Conservation (phyloP, 306 rosid genomes). For the Trichosanthes truncata region DNA sequence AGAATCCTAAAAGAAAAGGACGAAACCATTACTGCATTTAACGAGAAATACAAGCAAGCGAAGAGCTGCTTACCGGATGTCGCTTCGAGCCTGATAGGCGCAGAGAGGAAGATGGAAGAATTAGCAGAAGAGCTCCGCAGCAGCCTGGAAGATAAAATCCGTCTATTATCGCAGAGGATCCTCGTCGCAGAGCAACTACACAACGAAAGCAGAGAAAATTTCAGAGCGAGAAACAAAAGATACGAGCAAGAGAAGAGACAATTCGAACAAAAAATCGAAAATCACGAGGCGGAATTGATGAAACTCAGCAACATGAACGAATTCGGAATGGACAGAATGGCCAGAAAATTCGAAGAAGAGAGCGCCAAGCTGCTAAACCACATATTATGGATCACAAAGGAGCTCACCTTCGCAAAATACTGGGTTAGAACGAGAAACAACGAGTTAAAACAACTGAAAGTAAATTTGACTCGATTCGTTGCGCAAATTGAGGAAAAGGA, state of each 20-base stretch:
- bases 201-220: conserved; percentile 41
- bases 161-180: conserved; percentile 46
- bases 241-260: conserved; percentile 33
- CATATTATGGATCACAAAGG: conserved; percentile 24
- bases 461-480: conserved; percentile 15
- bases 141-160: conserved; percentile 43
- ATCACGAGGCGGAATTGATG: conserved; percentile 22
- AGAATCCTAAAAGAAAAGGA: conserved; percentile 24
- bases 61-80: conserved; percentile 10
- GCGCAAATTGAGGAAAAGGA: conserved; percentile 30
- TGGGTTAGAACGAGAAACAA: conserved; percentile 27
- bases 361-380: conserved; percentile 8
- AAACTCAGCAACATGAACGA: conserved; percentile 8
- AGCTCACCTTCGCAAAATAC: conserved; percentile 33
- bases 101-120: conserved; percentile 55
- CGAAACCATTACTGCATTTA: conserved; percentile 16
- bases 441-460: conserved; percentile 25
- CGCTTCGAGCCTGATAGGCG: conserved; percentile 12
- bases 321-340: conserved; percentile 17
- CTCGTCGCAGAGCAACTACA: conserved; percentile 62
- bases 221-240: conserved; percentile 20
- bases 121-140: conserved; percentile 31
- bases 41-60: conserved; percentile 13
- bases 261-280: conserved; percentile 26
- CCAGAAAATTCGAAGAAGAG: conserved; percentile 26